Evolutionary conservation across 345 rosid genomes (phyloP), one percentile per base, ranked within the genome.

Genomic region (Salix brachista): DNA sequence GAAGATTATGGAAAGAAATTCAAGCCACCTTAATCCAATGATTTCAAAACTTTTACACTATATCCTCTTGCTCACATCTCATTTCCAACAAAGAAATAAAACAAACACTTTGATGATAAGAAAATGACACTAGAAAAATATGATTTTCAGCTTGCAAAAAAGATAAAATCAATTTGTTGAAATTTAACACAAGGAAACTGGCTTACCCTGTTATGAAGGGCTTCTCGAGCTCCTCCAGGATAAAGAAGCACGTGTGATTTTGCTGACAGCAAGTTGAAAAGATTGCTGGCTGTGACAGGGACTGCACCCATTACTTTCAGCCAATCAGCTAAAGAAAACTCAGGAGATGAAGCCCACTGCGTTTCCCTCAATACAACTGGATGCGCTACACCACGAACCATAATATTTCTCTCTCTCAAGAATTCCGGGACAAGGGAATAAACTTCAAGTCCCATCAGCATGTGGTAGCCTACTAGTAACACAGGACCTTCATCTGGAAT

Each of bases 171-270:
- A 25, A 26, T 69, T 44, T 46, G 17, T 42, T n/a, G 62, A 4
- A 56, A 56, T 56, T 41, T 56, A n/a, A 46, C 13, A 37, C 46
- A 58, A 73, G 74, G 28, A 72, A 17, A 14, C 41, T 48, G 74
- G 60, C 82, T 67, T 76, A 90, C 97, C 95, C 89, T 91, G 78
- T 82, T 25, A 83, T 92, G 98, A 50, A 91, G 86, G 83, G 97
- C 97, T 81, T 94, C 98, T 21, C 95, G 87, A 66, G 86, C 86
- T 70, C 98, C 90, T 1, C 97, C 97, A 6, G 97, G 98, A 78
- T 91, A 92, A 75, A 94, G 95, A 83, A 92, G 91, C 56, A 91
- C 90, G 73, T 90, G 91, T 21, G 97, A 84, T 32, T 90, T 84
- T 37, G 88, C 54, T 13, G 90, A 78, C 46, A 92, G 83, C 68